Evolutionary conservation across 2,329 filamentous ascomycete species (phyloP).

Genomic region (Metarhizium humberi): DNA sequence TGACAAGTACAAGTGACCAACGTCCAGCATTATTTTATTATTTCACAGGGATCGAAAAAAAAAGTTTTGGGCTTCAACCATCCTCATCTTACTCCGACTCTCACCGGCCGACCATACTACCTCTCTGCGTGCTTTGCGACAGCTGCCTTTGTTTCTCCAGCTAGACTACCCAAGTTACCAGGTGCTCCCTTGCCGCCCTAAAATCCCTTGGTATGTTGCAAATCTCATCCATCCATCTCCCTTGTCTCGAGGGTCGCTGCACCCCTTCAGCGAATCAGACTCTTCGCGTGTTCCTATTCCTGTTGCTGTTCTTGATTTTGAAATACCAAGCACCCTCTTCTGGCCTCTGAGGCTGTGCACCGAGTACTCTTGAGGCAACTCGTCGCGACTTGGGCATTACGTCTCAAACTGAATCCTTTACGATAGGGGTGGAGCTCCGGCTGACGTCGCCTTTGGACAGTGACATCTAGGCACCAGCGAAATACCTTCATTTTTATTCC

Average conservation of each 20-base stretch:
- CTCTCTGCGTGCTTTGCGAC: conserved; percentile 1
- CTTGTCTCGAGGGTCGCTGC: neutral
- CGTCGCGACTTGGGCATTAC: neutral
- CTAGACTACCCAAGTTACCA: neutral
- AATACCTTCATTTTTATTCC: neutral
- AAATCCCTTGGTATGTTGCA: conserved; percentile 2
- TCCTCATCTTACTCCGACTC: neutral
- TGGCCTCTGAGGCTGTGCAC: neutral
- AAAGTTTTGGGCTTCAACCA: neutral
- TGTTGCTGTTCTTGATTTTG: too few species aligned
- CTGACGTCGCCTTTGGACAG: neutral
- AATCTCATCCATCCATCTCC: neutral
- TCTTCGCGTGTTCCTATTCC: neutral
- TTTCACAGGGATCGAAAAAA: neutral
- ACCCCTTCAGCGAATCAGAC: neutral
- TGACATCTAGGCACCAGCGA: neutral
- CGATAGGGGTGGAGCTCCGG: neutral
- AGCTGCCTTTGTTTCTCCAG: neutral
- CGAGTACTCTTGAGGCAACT: neutral
- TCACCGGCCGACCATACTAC: neutral
- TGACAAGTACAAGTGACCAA: neutral
- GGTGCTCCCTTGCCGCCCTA: neutral
- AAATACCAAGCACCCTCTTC: neutral
- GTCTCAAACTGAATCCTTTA: neutral
- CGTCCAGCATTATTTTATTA: neutral